Evolutionary conservation across 1,284 basidiomycete species (phyloP).

Genomic region (Leccinum insolens): DNA sequence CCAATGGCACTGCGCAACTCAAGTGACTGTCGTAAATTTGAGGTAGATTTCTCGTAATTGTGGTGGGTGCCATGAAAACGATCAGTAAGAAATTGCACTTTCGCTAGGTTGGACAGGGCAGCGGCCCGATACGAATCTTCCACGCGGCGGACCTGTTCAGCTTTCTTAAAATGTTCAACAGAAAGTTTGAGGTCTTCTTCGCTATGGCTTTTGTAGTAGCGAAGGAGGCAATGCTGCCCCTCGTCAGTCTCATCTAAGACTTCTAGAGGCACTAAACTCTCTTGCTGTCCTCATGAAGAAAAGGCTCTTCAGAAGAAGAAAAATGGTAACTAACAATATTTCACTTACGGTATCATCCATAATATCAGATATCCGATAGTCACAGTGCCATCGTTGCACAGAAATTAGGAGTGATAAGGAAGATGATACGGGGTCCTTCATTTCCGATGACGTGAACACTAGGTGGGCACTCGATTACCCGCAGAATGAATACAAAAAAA

Average conservation of each 20-base stretch:
- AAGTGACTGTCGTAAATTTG: conserved; percentile 9
- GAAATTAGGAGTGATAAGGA: conserved; percentile 8
- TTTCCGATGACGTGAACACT: background rate
- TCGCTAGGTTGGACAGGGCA: conserved; percentile 19
- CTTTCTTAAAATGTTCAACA: conserved; percentile 9
- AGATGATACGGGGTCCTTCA: background rate
- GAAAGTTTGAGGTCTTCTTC: conserved; percentile 9
- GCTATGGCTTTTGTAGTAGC: background rate
- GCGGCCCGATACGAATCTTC: background rate
- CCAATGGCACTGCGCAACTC: background rate
- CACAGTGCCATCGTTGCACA: background rate
- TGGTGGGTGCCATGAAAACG: background rate
- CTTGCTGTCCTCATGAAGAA: background rate
- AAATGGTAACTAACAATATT: background rate
- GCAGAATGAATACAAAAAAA: background rate
- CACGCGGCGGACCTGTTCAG: conserved; percentile 2
- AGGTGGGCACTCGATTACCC: background rate
- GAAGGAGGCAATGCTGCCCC: conserved; percentile 2
- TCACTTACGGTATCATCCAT: background rate
- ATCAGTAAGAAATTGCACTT: conserved; percentile 3
- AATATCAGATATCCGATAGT: background rate
- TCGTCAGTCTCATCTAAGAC: conserved; percentile 3
- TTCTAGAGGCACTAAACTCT: background rate
- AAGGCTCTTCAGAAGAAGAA: background rate
- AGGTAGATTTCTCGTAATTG: background rate